A percentile compares a stretch with the other conserved stretches of the same genome.
phyloP scores from a whole-genome alignment of 768 basidiomycete species.

The Rubroboletus pulcherrimus region DNA sequence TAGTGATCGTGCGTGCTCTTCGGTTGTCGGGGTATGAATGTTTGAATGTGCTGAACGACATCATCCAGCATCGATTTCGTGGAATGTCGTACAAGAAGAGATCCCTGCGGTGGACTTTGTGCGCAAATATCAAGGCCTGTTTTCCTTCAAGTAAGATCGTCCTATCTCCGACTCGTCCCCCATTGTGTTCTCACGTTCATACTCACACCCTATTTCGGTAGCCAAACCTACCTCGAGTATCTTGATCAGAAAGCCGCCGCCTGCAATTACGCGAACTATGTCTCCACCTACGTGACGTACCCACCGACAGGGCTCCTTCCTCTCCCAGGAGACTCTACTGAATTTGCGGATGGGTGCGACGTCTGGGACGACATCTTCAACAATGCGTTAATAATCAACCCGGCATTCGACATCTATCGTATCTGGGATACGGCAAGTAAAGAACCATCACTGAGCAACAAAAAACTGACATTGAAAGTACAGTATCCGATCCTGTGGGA shows the following conservation, averaged over 20 bases:
- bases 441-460: too few relatives aligned
- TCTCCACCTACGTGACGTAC: constrained; percentile 58
- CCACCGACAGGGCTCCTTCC: constrained; percentile 68
- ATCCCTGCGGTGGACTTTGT: constrained; percentile 75
- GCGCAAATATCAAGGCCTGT: constrained; percentile 65
- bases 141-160: constrained; percentile 61
- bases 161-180: not conserved
- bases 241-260: constrained; percentile 48
- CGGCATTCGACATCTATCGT: constrained; percentile 74
- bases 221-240: constrained; percentile 57
- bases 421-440: constrained; percentile 61
- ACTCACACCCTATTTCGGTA: constrained; percentile 19
- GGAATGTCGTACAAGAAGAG: constrained; percentile 60
- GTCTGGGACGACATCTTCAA: constrained; percentile 65
- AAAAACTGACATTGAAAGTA: not conserved
- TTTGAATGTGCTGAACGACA: not conserved
- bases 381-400: constrained; percentile 59
- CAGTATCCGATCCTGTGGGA: constrained; percentile 70
- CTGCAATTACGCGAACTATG: constrained; percentile 67
- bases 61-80: constrained; percentile 50
- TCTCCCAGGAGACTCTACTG: constrained; percentile 55
- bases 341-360: constrained; percentile 52
- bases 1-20: constrained; percentile 52
- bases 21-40: not conserved
- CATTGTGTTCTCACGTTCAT: not conserved